Conservation (phyloP, 2,329 filamentous ascomycete genomes). For the Claviceps africana region DNA sequence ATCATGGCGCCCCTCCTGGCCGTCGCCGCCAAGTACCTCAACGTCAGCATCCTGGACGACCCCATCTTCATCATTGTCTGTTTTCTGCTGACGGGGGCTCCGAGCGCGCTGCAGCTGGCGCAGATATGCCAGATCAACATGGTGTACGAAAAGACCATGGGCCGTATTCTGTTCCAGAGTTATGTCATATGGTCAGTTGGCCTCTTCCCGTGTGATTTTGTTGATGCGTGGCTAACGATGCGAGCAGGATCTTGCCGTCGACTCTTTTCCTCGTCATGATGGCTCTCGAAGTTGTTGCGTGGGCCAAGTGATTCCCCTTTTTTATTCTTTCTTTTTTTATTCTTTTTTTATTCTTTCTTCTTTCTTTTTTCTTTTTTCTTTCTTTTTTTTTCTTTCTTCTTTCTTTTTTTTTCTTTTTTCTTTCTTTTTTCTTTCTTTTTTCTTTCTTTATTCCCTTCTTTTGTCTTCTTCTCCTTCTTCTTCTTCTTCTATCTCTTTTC, state of each 20-base stretch:
- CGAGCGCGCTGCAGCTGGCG: constrained; percentile 82
- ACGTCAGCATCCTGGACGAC: constrained; percentile 87
- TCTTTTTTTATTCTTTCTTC: background rate
- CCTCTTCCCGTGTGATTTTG: constrained; percentile 10
- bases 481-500: too few relatives aligned
- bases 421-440: background rate
- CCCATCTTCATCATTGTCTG: constrained; percentile 97
- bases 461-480: too few relatives aligned
- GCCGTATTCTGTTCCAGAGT: constrained; percentile 83
- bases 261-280: constrained; percentile 83
- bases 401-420: background rate
- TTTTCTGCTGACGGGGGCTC: constrained; percentile 88
- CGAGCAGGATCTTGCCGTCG: constrained; percentile 70
- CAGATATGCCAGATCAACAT: constrained; percentile 98
- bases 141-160: constrained; percentile 92
- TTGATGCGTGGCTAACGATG: constrained; percentile 16
- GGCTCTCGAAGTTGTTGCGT: constrained; percentile 83
- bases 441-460: too few relatives aligned
- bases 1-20: constrained; percentile 88
- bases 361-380: background rate
- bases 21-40: constrained; percentile 75
- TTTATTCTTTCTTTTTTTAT: background rate
- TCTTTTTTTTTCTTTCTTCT: background rate
- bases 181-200: constrained; percentile 61
- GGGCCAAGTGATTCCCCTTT: constrained; percentile 42